Conservation (phyloP, 2,329 filamentous ascomycete species). For the Botrytis deweyae region DNA sequence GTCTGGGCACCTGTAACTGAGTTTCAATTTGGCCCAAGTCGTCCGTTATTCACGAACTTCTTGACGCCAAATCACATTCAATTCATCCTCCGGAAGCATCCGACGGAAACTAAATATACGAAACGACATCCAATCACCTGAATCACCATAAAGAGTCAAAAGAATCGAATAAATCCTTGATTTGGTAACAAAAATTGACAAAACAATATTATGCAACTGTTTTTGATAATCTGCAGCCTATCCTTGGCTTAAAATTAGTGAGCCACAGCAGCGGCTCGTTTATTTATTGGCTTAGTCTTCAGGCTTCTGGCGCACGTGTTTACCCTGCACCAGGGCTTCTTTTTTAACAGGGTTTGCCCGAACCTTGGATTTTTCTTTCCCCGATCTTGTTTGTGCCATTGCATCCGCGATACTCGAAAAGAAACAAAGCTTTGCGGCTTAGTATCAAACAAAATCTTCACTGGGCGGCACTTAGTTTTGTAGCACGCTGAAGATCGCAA, state of each 20-base stretch:
- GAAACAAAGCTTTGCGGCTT: background rate
- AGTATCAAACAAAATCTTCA: background rate
- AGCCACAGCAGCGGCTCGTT: conserved; percentile 18
- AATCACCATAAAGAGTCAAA: background rate
- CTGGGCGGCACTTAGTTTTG: background rate
- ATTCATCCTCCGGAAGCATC: background rate
- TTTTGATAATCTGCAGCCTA: background rate
- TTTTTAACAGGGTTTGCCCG: background rate
- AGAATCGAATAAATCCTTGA: background rate
- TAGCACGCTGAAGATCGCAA: background rate
- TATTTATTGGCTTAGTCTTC: conserved; percentile 17
- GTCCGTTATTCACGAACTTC: background rate
- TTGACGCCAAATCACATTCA: background rate
- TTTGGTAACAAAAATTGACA: background rate
- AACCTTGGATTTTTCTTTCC: background rate
- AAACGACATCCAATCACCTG: background rate
- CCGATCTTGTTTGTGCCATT: background rate
- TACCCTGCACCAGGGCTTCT: background rate
- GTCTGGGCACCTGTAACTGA: background rate
- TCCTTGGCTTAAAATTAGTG: background rate
- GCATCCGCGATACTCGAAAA: background rate
- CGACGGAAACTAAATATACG: background rate
- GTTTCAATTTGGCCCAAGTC: background rate
- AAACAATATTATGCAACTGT: conserved; percentile 11
- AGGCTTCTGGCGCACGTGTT: background rate